These are phyloP conservation scores for Cercospora sp. DNA, from an alignment of 2,329 filamentous ascomycete species.

Conservation along the genomic window DNA sequence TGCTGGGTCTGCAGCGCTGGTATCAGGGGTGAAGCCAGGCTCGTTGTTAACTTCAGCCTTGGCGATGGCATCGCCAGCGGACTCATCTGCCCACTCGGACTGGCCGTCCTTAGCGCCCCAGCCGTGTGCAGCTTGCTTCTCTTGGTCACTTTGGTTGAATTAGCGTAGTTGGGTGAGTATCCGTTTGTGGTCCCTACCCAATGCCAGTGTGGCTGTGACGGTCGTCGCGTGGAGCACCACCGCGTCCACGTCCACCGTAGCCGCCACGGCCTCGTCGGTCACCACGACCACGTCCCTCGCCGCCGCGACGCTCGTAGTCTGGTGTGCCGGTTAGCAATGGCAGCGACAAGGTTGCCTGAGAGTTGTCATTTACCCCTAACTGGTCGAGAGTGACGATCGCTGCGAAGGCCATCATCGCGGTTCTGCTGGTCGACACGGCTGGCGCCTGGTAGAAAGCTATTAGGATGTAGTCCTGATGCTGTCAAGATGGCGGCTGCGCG, in stretches of 20 bases:
- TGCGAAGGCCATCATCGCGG: slow-evolving; percentile 65
- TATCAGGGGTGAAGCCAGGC: slow-evolving; percentile 33
- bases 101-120: slow-evolving; percentile 81
- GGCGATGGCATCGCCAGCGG: slow-evolving; percentile 86
- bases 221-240: slow-evolving; percentile 55
- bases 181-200: slow-evolving; percentile 51
- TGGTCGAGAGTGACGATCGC: slow-evolving; percentile 48
- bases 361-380: slow-evolving; percentile 36
- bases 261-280: slow-evolving; percentile 51
- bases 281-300: slow-evolving; percentile 49
- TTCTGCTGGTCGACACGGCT: slow-evolving; percentile 72
- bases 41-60: slow-evolving; percentile 48
- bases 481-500: background rate
- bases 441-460: slow-evolving; percentile 60
- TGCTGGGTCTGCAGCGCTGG: slow-evolving; percentile 47
- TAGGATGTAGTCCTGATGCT: background rate
- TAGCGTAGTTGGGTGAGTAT: background rate
- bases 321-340: background rate
- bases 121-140: slow-evolving; percentile 84
- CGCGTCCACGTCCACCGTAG: slow-evolving; percentile 52
- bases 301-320: slow-evolving; percentile 46
- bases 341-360: background rate
- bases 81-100: slow-evolving; percentile 86
- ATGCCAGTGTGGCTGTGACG: slow-evolving; percentile 62
- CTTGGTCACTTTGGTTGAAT: slow-evolving; percentile 62